Evolutionary conservation across 352 stramenopile species (phyloP).

Genomic region (Aphanomyces astaci): DNA sequence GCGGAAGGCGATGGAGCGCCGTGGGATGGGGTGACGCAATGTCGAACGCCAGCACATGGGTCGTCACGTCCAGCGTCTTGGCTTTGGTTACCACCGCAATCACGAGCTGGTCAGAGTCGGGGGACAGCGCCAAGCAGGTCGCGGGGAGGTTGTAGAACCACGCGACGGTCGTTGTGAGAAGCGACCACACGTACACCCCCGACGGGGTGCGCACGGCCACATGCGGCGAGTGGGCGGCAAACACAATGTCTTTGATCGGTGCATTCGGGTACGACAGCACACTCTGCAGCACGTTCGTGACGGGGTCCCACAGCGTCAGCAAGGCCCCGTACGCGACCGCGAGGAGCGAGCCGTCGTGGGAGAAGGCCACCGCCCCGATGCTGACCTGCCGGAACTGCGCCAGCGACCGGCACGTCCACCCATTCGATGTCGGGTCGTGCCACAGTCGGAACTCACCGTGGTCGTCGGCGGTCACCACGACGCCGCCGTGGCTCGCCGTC

Average conservation of each 20-base stretch:
- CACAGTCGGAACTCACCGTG: constrained; percentile 78
- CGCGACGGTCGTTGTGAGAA: constrained; percentile 54
- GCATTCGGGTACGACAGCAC: constrained; percentile 64
- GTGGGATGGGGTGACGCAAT: constrained; percentile 6
- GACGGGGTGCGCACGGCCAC: constrained; percentile 46
- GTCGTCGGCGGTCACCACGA: constrained; percentile 56
- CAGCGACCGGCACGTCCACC: constrained; percentile 72
- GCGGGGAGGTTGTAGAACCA: constrained; percentile 33
- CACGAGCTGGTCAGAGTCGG: background rate
- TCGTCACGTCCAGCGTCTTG: background rate
- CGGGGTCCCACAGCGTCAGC: constrained; percentile 79
- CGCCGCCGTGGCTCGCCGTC: constrained; percentile 34
- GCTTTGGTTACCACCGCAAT: background rate
- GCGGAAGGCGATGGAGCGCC: constrained; percentile 5
- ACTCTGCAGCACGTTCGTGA: constrained; percentile 59
- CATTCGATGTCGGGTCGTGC: constrained; percentile 26
- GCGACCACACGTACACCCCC: constrained; percentile 69
- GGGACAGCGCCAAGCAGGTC: background rate
- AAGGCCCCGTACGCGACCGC: constrained; percentile 73
- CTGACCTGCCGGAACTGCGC: constrained; percentile 62
- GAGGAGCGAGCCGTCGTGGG: constrained; percentile 70
- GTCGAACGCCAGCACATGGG: constrained; percentile 10
- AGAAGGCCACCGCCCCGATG: constrained; percentile 63
- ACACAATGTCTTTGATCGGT: constrained; percentile 47
- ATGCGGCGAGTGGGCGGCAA: constrained; percentile 49